phyloP scores from a whole-genome alignment of 768 basidiomycete genomes.

The Amanita thiersii region DNA sequence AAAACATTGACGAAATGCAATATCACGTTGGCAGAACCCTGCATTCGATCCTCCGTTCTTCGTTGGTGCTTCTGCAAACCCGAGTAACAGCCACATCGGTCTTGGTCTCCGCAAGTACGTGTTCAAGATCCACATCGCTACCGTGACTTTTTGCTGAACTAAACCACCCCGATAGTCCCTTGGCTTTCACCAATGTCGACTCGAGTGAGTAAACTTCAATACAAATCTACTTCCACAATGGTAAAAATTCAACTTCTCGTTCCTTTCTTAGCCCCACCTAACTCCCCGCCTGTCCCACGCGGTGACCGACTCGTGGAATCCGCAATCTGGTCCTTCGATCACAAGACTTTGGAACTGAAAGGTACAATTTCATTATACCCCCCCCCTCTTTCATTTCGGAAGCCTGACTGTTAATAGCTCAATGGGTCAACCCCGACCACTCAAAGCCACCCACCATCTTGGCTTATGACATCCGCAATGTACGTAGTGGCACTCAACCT shows the following conservation, averaged over 20 bases:
- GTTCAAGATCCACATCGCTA: background rate
- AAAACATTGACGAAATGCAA: no score
- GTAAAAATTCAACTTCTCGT: background rate
- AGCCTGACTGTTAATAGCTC: conserved; percentile 21
- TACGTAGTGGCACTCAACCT: conserved; percentile 9
- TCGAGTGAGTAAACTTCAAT: conserved; percentile 23
- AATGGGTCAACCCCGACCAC: conserved; percentile 38
- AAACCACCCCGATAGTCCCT: conserved; percentile 23
- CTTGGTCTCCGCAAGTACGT: conserved; percentile 1
- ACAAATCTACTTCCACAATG: background rate
- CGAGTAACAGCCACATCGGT: conserved; percentile 1
- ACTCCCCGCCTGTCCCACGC: conserved; percentile 21
- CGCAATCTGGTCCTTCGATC: conserved; percentile 37
- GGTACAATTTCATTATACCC: no score
- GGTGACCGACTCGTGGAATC: conserved; percentile 26
- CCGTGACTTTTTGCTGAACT: background rate
- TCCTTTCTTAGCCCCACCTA: conserved; percentile 23
- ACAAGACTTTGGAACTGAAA: conserved; percentile 27
- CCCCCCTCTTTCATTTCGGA: background rate
- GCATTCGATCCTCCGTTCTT: conserved; percentile 27
- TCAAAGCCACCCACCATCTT: conserved; percentile 27
- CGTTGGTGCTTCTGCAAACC: conserved; percentile 26
- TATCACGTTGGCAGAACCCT: conserved; percentile 23
- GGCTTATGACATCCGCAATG: conserved; percentile 27
- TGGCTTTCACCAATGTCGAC: conserved; percentile 27